Base-by-base conservation (phyloP, 2,329 filamentous ascomycete genomes). In the Lomentospora prolificans region DNA sequence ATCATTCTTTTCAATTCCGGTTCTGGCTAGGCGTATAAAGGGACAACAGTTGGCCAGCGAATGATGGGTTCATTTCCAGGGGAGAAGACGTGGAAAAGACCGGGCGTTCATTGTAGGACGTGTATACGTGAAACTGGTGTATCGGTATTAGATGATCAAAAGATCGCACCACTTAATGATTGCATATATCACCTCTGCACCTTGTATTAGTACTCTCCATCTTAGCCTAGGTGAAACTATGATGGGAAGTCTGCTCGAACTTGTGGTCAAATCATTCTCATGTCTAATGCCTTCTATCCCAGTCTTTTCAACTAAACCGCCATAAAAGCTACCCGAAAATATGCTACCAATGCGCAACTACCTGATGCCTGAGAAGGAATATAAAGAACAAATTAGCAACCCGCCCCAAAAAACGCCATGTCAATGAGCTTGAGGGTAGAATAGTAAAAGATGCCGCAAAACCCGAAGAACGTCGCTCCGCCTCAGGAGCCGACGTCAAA, bases 401-500 rank as follows among this genome's bases (percentile, higher is more conserved):
- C 24, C n/a, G n/a, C n/a, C n/a, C n/a, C n/a, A n/a, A n/a, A n/a
- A n/a, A n/a, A n/a, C n/a, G n/a, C n/a, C n/a, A n/a, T n/a, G n/a
- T n/a, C n/a, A n/a, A n/a, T n/a, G n/a, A n/a, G n/a, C n/a, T n/a
- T n/a, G n/a, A n/a, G n/a, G n/a, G n/a, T n/a, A n/a, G n/a, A n/a
- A n/a, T n/a, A n/a, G n/a, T n/a, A n/a, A n/a, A n/a, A n/a, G n/a
- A n/a, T n/a, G n/a, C n/a, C n/a, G n/a, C n/a, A n/a, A n/a, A n/a
- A n/a, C n/a, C n/a, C n/a, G n/a, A n/a, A n/a, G n/a, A n/a, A n/a
- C n/a, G n/a, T n/a, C n/a, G n/a, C n/a, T n/a, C n/a, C 25, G 14
- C 31, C 17, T 66, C 57, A 76, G 30, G 73, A 70, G 10, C 64
- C 67, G 0, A 79, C 77, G 61, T 82, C 74, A 67, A 82, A 75